Evolutionary conservation across 768 basidiomycete species (phyloP), one percentile per base, ranked within the genome.

Genomic region (Clitopilus hobsonii): DNA sequence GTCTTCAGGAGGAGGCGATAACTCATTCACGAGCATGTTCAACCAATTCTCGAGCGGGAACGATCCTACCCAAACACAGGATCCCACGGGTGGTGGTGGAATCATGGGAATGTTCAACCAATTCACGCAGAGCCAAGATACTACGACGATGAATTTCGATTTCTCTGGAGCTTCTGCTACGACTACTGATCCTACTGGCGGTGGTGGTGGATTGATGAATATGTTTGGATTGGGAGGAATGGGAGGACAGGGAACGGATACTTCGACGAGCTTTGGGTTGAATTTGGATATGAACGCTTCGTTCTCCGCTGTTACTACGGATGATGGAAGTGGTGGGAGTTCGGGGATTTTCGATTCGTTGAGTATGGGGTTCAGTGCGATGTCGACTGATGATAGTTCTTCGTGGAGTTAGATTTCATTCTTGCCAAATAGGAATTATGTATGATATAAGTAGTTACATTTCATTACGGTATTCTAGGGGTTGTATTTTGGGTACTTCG

Each of bases 41-140:
- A 51, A 28, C 25, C 27, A 32, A n/a, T 4, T 28, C 22, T 36
- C 10, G 3, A 41, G 11, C 11, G 41, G 41, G 5, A 10, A 18
- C 18, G 41, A 45, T 45, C 41, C n/a, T 16, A 16, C 41, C n/a
- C 41, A 45, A 36, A 36, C 16, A 18, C 5, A 3, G 29, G 36
- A 52, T 52, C n/a, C n/a, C n/a, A n/a, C n/a, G n/a, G 18, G 51
- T 52, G 28, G 51, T 18, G 25, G 25, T 52, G 51, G 30, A 18
- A 32, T 52, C 11, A 38, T 29, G 30, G 29, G 36, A 24, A 32
- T 36, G 26, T 52, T 36, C 32, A 14, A 10, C 2, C 23, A 27
- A 36, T 36, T 36, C 22, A 38, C 23, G 16, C 29, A 36, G 16
- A 20, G 6, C 4, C 6, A 5, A 30, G 30, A 38, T 52, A 22